Evolutionary conservation across 192 early-diverging fungal species (phyloP), one percentile per base, ranked within the genome.

Genomic region (Podochytrium sp.): DNA sequence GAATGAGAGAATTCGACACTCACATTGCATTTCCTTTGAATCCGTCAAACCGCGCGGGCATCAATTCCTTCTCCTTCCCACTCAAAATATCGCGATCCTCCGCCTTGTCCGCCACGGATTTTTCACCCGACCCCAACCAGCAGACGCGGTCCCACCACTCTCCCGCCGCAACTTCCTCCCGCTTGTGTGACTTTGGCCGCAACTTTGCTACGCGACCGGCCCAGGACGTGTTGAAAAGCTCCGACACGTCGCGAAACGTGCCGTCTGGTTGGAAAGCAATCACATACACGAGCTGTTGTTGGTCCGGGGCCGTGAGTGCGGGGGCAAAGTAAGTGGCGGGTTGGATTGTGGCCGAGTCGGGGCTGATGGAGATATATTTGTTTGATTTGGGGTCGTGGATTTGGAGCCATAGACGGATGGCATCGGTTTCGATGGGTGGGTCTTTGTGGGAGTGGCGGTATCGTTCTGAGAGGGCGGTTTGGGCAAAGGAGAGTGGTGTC

Each of bases 21-120:
- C 87, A 95, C 85, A 92, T 74, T 14, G 92, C 89, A 77, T 94
- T 94, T 40, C 89, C 87, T 39, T 92, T 90, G 84, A 96, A 96
- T 29, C 89, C 91, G 0, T 84, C 80, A 18, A 96, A 78, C 10
- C 86, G 87, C 10, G 81, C 91, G 1, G 96, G 96, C 89, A 98
- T 95, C 12, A 73, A 68, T 58, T 93, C 91, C 25, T 74, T 76
- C 12, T 81, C 35, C 32, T 81, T 77, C 0, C 64, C 57, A n/a
- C n/a, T n/a, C n/a, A n/a, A n/a, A n/a, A n/a, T n/a, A n/a, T 25
- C 50, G 2, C 73, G 29, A 32, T 78, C 77, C 37, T 83, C 75
- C 27, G 58, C 61, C 33, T 73, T 68, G 34, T 76, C 79, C 43
- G 50, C 25, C 35, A 77, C 79, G 43, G 70, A 60, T 29, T 76